Percentiles rank a stretch among this genome's conserved stretches.
Conservation (phyloP, 2,329 filamentous ascomycete genomes). For the Colletotrichum scovillei region DNA sequence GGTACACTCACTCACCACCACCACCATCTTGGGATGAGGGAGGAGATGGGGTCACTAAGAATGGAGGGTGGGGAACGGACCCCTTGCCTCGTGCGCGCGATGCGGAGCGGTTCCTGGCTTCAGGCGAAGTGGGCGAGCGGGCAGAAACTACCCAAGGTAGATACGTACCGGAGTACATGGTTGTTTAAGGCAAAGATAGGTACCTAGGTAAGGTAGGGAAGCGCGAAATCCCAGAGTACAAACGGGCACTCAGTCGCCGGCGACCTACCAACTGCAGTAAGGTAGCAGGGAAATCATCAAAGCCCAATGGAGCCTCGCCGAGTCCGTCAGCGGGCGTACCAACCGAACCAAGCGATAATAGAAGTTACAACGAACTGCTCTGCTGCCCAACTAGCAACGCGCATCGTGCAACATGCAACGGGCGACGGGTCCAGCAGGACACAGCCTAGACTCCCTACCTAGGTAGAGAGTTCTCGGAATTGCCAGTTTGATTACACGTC, state of each 20-base stretch:
- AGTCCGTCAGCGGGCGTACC: slow-evolving; percentile 11
- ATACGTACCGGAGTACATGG: slow-evolving; percentile 8
- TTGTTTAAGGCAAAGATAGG: not conserved
- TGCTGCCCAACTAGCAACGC: slow-evolving; percentile 11
- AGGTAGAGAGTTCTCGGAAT: not conserved
- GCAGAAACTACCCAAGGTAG: not conserved
- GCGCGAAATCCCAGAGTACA: not conserved
- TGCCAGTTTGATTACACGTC: not conserved
- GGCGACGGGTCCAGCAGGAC: not conserved
- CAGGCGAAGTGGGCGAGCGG: slow-evolving; percentile 2
- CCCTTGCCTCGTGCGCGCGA: slow-evolving; percentile 34
- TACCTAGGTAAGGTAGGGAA: too few species aligned
- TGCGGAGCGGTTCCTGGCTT: slow-evolving; percentile 34
- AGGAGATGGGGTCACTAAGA: not conserved
- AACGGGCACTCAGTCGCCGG: not conserved
- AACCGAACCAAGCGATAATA: not conserved
- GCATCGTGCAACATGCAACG: not conserved
- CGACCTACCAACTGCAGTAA: not conserved
- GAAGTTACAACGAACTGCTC: not conserved
- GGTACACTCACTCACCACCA: too few species aligned
- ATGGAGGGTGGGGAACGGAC: slow-evolving; percentile 26
- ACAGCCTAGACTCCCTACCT: too few species aligned
- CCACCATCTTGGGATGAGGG: not conserved
- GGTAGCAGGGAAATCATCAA: not conserved
- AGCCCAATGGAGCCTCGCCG: slow-evolving; percentile 23